These are phyloP conservation scores for Thraustochytrium sp. DNA, from an alignment of 352 stramenopile species.

Conservation along the genomic window DNA sequence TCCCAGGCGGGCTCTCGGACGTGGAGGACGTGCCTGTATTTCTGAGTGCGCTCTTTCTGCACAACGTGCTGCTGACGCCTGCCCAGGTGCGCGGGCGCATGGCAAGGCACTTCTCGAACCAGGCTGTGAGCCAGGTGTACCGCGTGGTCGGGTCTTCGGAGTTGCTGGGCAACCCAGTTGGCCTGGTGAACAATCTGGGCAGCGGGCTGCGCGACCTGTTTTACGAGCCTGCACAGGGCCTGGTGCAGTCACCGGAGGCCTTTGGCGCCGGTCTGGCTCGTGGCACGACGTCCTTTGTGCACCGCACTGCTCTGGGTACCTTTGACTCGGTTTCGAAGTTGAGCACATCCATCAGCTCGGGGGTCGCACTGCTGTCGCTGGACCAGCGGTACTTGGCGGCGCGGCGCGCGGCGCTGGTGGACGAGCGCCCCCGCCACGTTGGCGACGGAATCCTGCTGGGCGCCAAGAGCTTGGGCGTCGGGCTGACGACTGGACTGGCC, in stretches of 20 bases:
- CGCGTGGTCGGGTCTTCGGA: constrained; percentile 59
- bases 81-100: background rate
- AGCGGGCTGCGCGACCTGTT: constrained; percentile 80
- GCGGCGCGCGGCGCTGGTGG: constrained; percentile 62
- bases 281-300: constrained; percentile 76
- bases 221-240: constrained; percentile 74
- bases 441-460: constrained; percentile 58
- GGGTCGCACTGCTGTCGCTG: constrained; percentile 76
- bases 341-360: constrained; percentile 79
- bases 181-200: constrained; percentile 74
- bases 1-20: constrained; percentile 31
- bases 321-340: constrained; percentile 88
- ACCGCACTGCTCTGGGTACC: constrained; percentile 78
- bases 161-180: constrained; percentile 79
- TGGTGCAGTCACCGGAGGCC: constrained; percentile 73
- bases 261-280: constrained; percentile 77
- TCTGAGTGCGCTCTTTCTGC: constrained; percentile 27
- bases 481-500: constrained; percentile 76
- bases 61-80: constrained; percentile 14
- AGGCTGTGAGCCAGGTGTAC: constrained; percentile 50
- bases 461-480: constrained; percentile 79
- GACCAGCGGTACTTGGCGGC: constrained; percentile 77
- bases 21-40: constrained; percentile 42
- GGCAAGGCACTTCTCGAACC: constrained; percentile 19
- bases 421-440: constrained; percentile 69